Base-by-base conservation (phyloP, 1,139 yeast genomes). In the Pichiaceae sp. region DNA sequence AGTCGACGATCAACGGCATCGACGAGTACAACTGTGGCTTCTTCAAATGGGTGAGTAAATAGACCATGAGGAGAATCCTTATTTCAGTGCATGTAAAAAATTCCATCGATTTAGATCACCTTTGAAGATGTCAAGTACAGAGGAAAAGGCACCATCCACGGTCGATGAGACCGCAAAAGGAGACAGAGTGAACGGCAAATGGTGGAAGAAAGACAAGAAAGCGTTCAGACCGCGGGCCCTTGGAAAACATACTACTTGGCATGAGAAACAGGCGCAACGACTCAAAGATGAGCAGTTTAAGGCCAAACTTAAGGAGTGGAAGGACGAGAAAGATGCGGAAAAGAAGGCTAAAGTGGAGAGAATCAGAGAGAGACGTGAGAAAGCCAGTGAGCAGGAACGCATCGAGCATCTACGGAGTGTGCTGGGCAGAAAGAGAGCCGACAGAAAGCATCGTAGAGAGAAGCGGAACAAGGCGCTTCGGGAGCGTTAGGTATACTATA, bases 341-440 rank as follows among this genome's bases (percentile, higher is more conserved):
- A 74, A 70, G 47, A 63, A 67, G 37, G 63, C 62, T 26, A 70
- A 70, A 47, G 59, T 78, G 28, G 70, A 71, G 28, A 73, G 68
- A 33, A 56, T 78, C 39, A 78, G 75, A 59, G 78, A 75, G 50
- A 75, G 79, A 62, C 70, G 77, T 57, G 81, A 75, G 47, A 72
- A 73, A 54, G 78, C 77, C 62, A 87, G 68, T 42, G 91, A 82
- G 54, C 74, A 72, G 60, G 89, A 79, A 53, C 70, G 91, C 51
- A 81, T 76, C 50, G 87, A 79, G 48, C 68, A 63, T 52, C 59
- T 80, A 50, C 85, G 91, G 12, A 67, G 72, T 33, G 79, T 78
- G 62, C 77, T 82, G 86, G 82, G 80, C 52, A 80, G 78, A 30
- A 79, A 79, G 72, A 79, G 74, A 68, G 78, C 79, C 30, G 93